Evolutionary conservation across 2,329 filamentous ascomycete genomes (phyloP).

Genomic region (Apiospora rasikravindrae): DNA sequence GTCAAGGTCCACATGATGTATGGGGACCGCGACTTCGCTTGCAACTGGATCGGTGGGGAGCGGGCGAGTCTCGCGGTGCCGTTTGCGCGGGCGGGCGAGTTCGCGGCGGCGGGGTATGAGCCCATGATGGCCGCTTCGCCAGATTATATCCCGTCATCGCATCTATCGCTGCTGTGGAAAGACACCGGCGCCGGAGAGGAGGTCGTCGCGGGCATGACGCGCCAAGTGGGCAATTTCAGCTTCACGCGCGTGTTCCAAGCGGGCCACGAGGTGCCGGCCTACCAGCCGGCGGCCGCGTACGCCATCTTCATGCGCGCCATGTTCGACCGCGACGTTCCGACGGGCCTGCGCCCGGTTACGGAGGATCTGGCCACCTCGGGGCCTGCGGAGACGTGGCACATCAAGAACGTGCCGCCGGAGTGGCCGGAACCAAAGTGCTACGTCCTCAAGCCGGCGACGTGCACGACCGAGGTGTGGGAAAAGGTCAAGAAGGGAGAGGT

Average conservation of each 20-base stretch:
- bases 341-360: conserved; percentile 55
- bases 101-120: conserved; percentile 65
- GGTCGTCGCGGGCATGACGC: conserved; percentile 65
- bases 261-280: conserved; percentile 60
- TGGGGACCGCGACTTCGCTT: conserved; percentile 62
- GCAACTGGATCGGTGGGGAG: conserved; percentile 64
- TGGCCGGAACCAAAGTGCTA: conserved; percentile 21
- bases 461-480: conserved; percentile 2
- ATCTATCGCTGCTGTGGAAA: conserved; percentile 51
- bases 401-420: conserved; percentile 46
- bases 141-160: neutral
- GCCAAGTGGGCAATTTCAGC: conserved; percentile 71
- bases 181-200: conserved; percentile 39
- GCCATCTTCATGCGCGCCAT: conserved; percentile 59
- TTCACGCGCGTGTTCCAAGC: conserved; percentile 64
- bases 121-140: conserved; percentile 51
- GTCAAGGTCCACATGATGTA: conserved; percentile 63
- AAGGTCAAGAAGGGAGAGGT: neutral
- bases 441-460: conserved; percentile 19
- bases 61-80: conserved; percentile 53
- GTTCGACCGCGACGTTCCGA: conserved; percentile 54
- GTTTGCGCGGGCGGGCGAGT: conserved; percentile 48
- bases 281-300: conserved; percentile 56
- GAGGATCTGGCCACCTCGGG: conserved; percentile 44
- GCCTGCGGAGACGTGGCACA: conserved; percentile 45